Evolutionary conservation across 2,329 filamentous ascomycete genomes (phyloP).

Genomic region (Claviceps cyperi): DNA sequence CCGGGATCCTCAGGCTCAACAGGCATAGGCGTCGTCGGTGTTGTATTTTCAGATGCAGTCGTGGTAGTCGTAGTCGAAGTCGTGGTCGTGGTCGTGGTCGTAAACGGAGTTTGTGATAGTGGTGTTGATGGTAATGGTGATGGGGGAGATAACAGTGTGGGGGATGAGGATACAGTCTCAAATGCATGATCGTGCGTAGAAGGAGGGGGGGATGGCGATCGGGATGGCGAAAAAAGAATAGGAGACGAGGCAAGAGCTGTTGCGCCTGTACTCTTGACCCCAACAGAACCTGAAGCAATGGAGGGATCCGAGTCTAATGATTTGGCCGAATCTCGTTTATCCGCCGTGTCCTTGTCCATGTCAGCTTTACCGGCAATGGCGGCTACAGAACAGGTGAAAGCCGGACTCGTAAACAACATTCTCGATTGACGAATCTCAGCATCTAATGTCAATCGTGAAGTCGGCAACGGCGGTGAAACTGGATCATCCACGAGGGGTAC

Average conservation of each 20-base stretch:
- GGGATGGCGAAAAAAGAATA: constrained; percentile 6
- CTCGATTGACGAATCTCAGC: constrained; percentile 25
- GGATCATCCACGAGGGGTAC: constrained; percentile 9
- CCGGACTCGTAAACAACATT: constrained; percentile 25
- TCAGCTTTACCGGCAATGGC: constrained; percentile 20
- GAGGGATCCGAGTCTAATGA: constrained; percentile 26
- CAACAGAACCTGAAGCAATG: constrained; percentile 12
- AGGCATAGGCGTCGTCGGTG: neutral
- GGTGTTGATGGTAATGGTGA: constrained; percentile 6
- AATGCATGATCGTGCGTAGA: neutral
- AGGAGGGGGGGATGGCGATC: neutral
- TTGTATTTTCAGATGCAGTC: neutral
- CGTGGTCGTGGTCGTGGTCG: neutral
- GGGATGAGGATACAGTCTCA: neutral
- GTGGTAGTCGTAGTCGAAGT: neutral
- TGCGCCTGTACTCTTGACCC: constrained; percentile 4
- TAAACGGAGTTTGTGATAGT: constrained; percentile 3
- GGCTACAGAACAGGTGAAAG: constrained; percentile 25
- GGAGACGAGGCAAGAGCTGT: neutral
- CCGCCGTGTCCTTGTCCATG: constrained; percentile 12
- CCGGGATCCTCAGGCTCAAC: constrained; percentile 31
- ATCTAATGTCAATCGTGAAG: constrained; percentile 18
- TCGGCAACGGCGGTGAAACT: constrained; percentile 8
- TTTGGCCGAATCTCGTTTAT: constrained; percentile 38
- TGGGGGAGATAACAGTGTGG: constrained; percentile 4